These are phyloP conservation scores for Fusarium lyarnte DNA, from an alignment of 2,329 filamentous ascomycete species.

Conservation along the genomic window DNA sequence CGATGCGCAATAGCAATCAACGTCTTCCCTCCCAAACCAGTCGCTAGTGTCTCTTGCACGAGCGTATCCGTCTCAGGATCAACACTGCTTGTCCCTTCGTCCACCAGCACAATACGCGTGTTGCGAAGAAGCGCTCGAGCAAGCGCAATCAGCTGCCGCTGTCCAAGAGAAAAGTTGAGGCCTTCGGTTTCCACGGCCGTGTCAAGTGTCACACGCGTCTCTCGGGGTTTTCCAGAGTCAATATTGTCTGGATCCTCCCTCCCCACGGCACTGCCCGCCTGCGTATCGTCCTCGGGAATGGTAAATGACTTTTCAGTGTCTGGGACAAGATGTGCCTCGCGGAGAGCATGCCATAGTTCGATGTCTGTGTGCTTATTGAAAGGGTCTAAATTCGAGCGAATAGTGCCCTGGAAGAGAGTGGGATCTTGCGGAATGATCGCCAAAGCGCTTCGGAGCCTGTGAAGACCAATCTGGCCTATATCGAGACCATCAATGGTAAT, in stretches of 20 bases:
- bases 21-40: background rate
- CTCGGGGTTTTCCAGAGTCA: background rate
- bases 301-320: background rate
- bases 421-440: slow-evolving; percentile 84
- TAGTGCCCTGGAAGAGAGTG: slow-evolving; percentile 80
- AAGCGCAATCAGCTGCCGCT: background rate
- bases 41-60: background rate
- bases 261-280: background rate
- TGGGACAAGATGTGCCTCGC: background rate
- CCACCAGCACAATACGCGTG: background rate
- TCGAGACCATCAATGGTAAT: slow-evolving; percentile 73
- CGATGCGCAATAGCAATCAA: background rate
- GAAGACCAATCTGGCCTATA: slow-evolving; percentile 75
- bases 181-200: background rate
- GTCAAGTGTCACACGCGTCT: background rate
- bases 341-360: background rate
- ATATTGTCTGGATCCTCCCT: background rate
- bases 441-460: slow-evolving; percentile 74
- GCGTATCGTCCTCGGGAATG: background rate
- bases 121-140: background rate
- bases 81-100: background rate
- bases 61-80: background rate
- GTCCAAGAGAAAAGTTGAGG: background rate
- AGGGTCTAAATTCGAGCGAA: slow-evolving; percentile 70
- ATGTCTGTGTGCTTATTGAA: background rate